Conservation (phyloP, 2,329 filamentous ascomycete genomes). For the Fusarium cicatricum region DNA sequence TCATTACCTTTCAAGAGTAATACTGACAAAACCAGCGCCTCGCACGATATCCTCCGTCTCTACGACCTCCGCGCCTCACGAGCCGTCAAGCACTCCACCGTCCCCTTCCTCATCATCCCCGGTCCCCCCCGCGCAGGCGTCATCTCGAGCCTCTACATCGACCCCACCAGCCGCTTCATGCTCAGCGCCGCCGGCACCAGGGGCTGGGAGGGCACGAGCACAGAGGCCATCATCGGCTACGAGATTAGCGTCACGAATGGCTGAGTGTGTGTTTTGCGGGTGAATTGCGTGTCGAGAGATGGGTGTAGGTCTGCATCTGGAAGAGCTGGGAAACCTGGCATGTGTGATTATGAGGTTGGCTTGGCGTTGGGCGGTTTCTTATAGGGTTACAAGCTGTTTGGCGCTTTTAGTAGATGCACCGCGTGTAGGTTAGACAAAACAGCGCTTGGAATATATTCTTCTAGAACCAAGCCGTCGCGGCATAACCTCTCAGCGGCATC, state of each 20-base stretch:
- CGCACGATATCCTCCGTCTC: constrained; percentile 89
- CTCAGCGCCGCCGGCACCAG: constrained; percentile 89
- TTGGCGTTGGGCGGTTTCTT: too few relatives aligned
- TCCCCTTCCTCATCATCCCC: constrained; percentile 96
- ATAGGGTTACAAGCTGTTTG: too few relatives aligned
- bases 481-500: too few relatives aligned
- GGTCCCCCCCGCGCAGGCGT: constrained; percentile 85
- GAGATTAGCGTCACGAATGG: constrained; percentile 68
- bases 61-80: constrained; percentile 82
- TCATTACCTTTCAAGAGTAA: too few relatives aligned
- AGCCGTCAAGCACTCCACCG: constrained; percentile 75
- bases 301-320: too few relatives aligned
- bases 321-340: too few relatives aligned
- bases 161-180: constrained; percentile 90
- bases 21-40: constrained; percentile 67
- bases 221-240: constrained; percentile 92
- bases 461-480: too few relatives aligned
- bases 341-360: too few relatives aligned
- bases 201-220: constrained; percentile 91
- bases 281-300: neutral
- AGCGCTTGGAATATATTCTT: too few relatives aligned
- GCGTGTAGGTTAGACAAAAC: too few relatives aligned
- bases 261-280: neutral
- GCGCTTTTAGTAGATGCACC: too few relatives aligned
- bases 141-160: constrained; percentile 85